Conservation (phyloP, 2,329 filamentous ascomycete species). For the Penicillium sp. region DNA sequence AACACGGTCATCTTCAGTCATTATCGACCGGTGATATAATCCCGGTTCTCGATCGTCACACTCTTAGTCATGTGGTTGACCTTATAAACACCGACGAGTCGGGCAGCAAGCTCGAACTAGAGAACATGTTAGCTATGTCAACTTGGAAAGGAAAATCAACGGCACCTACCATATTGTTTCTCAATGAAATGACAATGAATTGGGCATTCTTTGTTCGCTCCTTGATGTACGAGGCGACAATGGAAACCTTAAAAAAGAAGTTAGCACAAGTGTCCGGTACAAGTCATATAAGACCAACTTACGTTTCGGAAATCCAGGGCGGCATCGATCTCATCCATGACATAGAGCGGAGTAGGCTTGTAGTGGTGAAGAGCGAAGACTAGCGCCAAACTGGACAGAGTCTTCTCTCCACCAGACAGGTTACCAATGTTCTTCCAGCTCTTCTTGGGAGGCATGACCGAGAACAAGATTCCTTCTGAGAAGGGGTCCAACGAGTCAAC, state of each 20-base stretch:
- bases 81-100: conserved; percentile 97
- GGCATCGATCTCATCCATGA: conserved; percentile 99
- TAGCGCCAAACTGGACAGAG: conserved; percentile 83
- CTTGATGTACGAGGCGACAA: conserved; percentile 98
- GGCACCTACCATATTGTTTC: conserved; percentile 83
- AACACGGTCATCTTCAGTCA: conserved; percentile 11
- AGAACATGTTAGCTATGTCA: conserved; percentile 8
- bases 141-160: background rate
- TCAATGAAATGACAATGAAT: conserved; percentile 95
- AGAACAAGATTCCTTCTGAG: conserved; percentile 94
- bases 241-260: conserved; percentile 67
- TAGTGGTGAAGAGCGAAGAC: conserved; percentile 99
- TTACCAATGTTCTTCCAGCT: conserved; percentile 99
- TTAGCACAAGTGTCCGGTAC: conserved; percentile 10
- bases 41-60: conserved; percentile 81
- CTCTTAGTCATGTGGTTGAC: conserved; percentile 98
- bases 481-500: conserved; percentile 96
- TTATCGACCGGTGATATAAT: conserved; percentile 60
- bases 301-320: conserved; percentile 97
- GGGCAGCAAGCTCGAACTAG: conserved; percentile 86
- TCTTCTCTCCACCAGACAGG: conserved; percentile 95
- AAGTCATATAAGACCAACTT: conserved; percentile 47
- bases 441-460: conserved; percentile 99
- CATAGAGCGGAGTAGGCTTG: conserved; percentile 94
- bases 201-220: conserved; percentile 98